Evolutionary conservation across 805 yeast species (phyloP), one percentile per base, ranked within the genome.

Genomic region (Schizosaccharomyces octosporus): DNA sequence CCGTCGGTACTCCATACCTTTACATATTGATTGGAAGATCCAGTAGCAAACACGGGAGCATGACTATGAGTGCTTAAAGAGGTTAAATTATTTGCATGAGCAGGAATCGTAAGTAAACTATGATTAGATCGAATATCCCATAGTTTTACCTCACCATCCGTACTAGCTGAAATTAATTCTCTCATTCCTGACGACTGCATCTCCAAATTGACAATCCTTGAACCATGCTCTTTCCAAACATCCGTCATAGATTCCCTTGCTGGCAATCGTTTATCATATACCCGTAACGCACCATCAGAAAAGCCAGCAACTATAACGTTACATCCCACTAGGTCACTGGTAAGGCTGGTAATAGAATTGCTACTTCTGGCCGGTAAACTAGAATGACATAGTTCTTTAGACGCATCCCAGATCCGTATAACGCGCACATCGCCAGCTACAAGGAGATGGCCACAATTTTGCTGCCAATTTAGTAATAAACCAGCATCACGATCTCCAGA

Each of bases 171-270:
- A 2, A 84, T 84, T 58, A 93, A 76, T 69, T 93, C 98, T 62
- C 98, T 77, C 66, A 81, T 81, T 0, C 98, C 98, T 48, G 98
- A 98, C 67, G 98, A 78, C 74, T 93, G 98, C 94, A 93, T 84
- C 67, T 87, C 95, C 9, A 89, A 82, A 66, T 85, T 87, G 58
- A 82, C 75, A 55, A 90, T 81, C 66, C 87, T 78, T 2, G 77
- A 69, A 55, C 81, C 77, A 62, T 75, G 75, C 21, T 67, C 70
- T 65, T 80, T 78, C 95, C 97, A 93, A 6, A 82, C 75, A 66
- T 82, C 81, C 13, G 87, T 86, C 85, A 90, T 82, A 0, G 94
- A 83, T 66, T 85, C 93, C 62, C 95, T 74, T 0, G 93, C 78
- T 66, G 86, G 94, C 63, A 87, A 71, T 66, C 98, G 78, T 63